Evolutionary conservation across 768 basidiomycete genomes (phyloP).

Genomic region (Wakefieldia striispora): DNA sequence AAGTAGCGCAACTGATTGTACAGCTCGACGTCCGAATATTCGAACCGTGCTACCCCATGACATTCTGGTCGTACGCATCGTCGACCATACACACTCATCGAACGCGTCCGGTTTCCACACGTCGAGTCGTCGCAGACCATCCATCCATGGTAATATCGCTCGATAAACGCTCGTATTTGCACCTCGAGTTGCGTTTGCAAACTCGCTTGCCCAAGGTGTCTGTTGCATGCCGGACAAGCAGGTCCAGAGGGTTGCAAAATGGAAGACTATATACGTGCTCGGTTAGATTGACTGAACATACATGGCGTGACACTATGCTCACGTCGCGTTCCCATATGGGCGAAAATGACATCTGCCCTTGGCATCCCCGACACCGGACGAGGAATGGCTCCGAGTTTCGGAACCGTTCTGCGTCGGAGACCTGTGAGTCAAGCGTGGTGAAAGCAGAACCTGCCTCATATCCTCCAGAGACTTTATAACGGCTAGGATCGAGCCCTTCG

Average conservation of each 20-base stretch:
- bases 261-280: conserved; percentile 47
- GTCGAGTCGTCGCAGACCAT: conserved; percentile 82
- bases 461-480: conserved; percentile 45
- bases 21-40: conserved; percentile 83
- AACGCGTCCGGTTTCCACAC: conserved; percentile 82
- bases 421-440: conserved; percentile 81
- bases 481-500: conserved; percentile 58
- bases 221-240: conserved; percentile 66
- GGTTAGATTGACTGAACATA: not conserved
- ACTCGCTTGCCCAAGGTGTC: conserved; percentile 52
- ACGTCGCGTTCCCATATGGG: conserved; percentile 63
- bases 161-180: conserved; percentile 76
- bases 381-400: conserved; percentile 68
- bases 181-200: conserved; percentile 82
- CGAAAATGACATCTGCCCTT: conserved; percentile 53
- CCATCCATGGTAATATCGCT: conserved; percentile 87
- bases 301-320: conserved; percentile 14
- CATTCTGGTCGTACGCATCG: conserved; percentile 58
- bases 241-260: conserved; percentile 65
- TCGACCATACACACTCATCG: conserved; percentile 90
- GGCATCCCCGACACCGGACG: conserved; percentile 76
- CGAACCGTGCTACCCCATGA: conserved; percentile 7
- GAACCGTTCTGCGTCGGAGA: conserved; percentile 87
- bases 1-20: conserved; percentile 92
- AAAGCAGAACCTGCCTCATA: conserved; percentile 61